Evolutionary conservation across 1,284 basidiomycete genomes (phyloP).

Genomic region (Neotropicomus parvogracilis): DNA sequence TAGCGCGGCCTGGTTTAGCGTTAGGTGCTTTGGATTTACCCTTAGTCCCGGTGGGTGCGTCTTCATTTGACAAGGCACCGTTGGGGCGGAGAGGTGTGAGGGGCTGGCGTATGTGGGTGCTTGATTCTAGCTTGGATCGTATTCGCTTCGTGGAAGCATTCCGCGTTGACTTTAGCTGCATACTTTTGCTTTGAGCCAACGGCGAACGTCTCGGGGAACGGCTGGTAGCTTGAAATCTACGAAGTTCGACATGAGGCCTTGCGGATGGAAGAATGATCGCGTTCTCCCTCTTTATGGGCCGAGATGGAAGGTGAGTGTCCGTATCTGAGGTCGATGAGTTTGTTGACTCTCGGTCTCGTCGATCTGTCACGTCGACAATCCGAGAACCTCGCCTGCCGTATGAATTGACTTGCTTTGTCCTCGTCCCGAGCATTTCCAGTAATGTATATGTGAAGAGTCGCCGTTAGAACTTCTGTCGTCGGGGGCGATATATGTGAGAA

Average conservation of each 20-base stretch:
- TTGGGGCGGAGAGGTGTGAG: constrained; percentile 32
- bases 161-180: constrained; percentile 9
- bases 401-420: constrained; percentile 66
- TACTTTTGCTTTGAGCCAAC: constrained; percentile 15
- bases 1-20: constrained; percentile 32
- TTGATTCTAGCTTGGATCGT: constrained; percentile 14
- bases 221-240: constrained; percentile 12
- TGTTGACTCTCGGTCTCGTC: constrained; percentile 26
- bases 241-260: constrained; percentile 11
- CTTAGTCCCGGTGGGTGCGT: constrained; percentile 11
- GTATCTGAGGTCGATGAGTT: constrained; percentile 17
- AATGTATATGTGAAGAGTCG: not conserved
- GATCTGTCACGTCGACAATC: constrained; percentile 51
- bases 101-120: constrained; percentile 23
- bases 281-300: constrained; percentile 26
- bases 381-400: constrained; percentile 67
- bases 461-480: not conserved
- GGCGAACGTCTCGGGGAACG: constrained; percentile 20
- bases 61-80: constrained; percentile 8
- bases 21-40: constrained; percentile 29
- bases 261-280: constrained; percentile 24
- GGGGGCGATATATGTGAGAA: too few relatives aligned
- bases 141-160: constrained; percentile 11
- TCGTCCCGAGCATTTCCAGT: constrained; percentile 44
- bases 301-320: constrained; percentile 3